phyloP scores from a whole-genome alignment of 2,329 filamentous ascomycete species.

The Thelonectria blattea region DNA sequence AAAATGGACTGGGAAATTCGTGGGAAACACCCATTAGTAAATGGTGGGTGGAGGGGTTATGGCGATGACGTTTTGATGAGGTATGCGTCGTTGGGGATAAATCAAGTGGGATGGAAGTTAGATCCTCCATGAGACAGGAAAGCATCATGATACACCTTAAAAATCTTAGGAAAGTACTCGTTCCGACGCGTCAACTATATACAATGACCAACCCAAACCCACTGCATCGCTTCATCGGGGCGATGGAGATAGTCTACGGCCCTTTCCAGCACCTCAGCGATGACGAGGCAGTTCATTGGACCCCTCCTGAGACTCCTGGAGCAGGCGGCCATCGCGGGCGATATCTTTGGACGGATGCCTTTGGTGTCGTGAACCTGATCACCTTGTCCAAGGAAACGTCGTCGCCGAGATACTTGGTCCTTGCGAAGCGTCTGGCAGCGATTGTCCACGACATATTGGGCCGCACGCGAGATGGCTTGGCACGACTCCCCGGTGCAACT shows the following conservation, averaged over 20 bases:
- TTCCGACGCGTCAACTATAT: background rate
- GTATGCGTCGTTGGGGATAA: background rate
- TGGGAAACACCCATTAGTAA: no score
- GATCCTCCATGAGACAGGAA: no score
- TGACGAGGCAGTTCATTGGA: conserved; percentile 47
- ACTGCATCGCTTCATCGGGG: conserved; percentile 41
- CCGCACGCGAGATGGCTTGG: conserved; percentile 53
- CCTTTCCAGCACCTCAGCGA: conserved; percentile 34
- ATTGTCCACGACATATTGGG: conserved; percentile 61
- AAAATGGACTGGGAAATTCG: no score
- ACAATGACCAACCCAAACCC: background rate
- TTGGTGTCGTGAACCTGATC: conserved; percentile 64
- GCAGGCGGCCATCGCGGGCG: conserved; percentile 62
- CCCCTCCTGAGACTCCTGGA: conserved; percentile 50
- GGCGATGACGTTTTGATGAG: background rate
- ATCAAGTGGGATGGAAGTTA: no score
- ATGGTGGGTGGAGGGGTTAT: background rate
- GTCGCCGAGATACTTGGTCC: conserved; percentile 49
- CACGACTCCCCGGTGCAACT: conserved; percentile 57
- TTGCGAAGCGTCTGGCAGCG: conserved; percentile 55
- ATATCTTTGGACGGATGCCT: conserved; percentile 67
- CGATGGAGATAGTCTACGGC: conserved; percentile 49
- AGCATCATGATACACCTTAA: background rate
- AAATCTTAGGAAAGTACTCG: background rate
- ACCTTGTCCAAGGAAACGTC: conserved; percentile 54